Conservation (phyloP, 2,329 filamentous ascomycete genomes). For the Coniosporium tulheliwenetii region DNA sequence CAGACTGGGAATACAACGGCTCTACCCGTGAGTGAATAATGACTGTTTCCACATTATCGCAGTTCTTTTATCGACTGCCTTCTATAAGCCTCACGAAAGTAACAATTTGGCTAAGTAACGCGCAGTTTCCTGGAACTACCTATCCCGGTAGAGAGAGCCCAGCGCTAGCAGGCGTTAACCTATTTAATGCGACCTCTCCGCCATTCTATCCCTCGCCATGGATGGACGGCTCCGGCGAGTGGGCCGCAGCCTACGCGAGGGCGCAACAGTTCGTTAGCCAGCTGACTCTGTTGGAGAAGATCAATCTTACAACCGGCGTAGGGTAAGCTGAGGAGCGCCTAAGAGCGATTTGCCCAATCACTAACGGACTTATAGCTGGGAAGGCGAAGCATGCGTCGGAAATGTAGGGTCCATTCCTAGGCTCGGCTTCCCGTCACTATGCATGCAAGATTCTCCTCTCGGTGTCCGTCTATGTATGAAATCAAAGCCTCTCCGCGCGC, state of each 20-base stretch:
- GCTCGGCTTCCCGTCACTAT: constrained; percentile 55
- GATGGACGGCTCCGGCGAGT: constrained; percentile 59
- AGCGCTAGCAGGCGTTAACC: too few species aligned
- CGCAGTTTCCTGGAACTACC: too few species aligned
- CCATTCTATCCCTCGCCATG: constrained; percentile 79
- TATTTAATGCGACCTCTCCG: constrained; percentile 25
- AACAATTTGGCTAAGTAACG: too few species aligned
- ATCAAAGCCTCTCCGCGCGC: too few species aligned
- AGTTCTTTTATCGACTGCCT: too few species aligned
- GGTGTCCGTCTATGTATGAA: constrained; percentile 52
- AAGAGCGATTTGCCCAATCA: background rate
- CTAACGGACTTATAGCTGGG: constrained; percentile 35
- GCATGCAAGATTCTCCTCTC: constrained; percentile 72
- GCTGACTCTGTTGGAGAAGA: constrained; percentile 74
- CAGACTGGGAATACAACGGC: too few species aligned
- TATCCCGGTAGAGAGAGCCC: too few species aligned
- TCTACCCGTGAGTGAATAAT: too few species aligned
- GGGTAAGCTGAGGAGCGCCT: constrained; percentile 38
- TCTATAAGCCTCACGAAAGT: too few species aligned
- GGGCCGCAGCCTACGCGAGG: constrained; percentile 60
- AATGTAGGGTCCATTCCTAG: constrained; percentile 55
- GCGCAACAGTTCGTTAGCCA: constrained; percentile 69
- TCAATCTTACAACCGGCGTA: constrained; percentile 84
- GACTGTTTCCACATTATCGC: too few species aligned
- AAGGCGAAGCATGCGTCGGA: constrained; percentile 60